Evolutionary conservation across 306 rosid species (phyloP), one percentile per base, ranked within the genome.

Genomic region (Gillenia trifoliata): DNA sequence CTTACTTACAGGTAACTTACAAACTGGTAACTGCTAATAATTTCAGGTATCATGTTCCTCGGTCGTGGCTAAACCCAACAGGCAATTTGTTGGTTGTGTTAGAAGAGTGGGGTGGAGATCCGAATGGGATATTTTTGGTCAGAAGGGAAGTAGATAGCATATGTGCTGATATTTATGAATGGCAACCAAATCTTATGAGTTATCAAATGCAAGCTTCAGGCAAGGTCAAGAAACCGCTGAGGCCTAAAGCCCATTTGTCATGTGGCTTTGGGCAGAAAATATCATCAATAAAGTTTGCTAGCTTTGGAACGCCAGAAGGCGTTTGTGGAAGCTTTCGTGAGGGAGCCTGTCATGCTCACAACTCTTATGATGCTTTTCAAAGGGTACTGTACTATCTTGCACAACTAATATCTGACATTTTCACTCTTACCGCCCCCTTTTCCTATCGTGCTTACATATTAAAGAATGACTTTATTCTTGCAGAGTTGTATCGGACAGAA

Each of bases 1-100:
- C n/a, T 20, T 64, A n/a, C 11, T 30, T 11, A 29, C 57, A 54
- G 70, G 62, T 34, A 70, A 60, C 77, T 28, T 29, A 43, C 64
- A 59, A 69, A 83, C 75, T 79, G 64, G 75, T 55, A 38, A 16
- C 59, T 71, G 52, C 73, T 72, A 55, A 56, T 80, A 40, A 57
- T 83, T 86, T 81, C 87, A 94, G 99, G 99, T 92, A 94, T 64
- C 99, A 94, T 70, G 88, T 94, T 81, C 99, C 99, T 36, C 91
- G 80, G 59, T 92, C 99, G 4, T 94, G 99, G 99, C 84, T 94
- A 74, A 92, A 87, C 64, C 97, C 93, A 36, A 73, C 87, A 2
- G 99, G 99, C 64, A 94, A 94, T 74, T 80, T 94, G 76, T 80
- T 94, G 87, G 97, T 94, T 62, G 85, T 89, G 78, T 87, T 94